Evolutionary conservation across 179 eudicot genomes (phyloP), one percentile per base, ranked within the genome.

Genomic region (Nepenthes alata): DNA sequence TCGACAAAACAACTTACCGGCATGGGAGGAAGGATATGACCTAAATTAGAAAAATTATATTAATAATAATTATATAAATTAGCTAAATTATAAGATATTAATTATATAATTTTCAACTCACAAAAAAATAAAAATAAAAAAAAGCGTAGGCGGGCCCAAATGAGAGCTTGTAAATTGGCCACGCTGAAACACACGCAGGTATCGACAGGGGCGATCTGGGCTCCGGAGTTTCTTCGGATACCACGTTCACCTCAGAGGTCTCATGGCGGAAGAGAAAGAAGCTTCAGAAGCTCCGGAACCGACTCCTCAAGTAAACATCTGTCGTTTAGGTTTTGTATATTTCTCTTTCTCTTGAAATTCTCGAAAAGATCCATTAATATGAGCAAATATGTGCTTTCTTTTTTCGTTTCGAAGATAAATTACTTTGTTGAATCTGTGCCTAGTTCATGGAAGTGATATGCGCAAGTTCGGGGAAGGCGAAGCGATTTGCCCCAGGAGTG

Each of bases 381-480:
- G 16, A 11, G 14, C 55, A 4, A 11, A 16, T 52, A 11, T 5
- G 36, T 39, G 25, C 25, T 25, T 25, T 25, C 25, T 25, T 0
- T 25, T 25, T 25, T 25, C 25, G 25, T 41, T 36, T 59, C n/a
- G 59, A 49, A 8, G 12, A 25, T 61, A 44, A 47, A 55, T 39
- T 55, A 25, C 25, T 55, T 67, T 39, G 10, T 15, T 35, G 58
- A 34, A 48, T 48, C 6, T 59, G 3, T 67, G 67, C 63, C 59
- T 72, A 91, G 96, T 81, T 80, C 61, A 44, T 89, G 75, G 96
- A 89, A 73, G 89, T 91, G 60, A 37, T 58, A 10, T 91, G 96
- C 81, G 75, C 15, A 62, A 74, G 78, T 58, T 78, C 96, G 6
- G 88, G 87, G 62, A 74, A 75, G 38, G 64, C 60, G 2, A 67